A percentile compares a stretch with the other conserved stretches of the same genome.
These are phyloP conservation scores for Tricholoma furcatifolium DNA, from an alignment of 768 basidiomycete genomes.

Conservation along the genomic window DNA sequence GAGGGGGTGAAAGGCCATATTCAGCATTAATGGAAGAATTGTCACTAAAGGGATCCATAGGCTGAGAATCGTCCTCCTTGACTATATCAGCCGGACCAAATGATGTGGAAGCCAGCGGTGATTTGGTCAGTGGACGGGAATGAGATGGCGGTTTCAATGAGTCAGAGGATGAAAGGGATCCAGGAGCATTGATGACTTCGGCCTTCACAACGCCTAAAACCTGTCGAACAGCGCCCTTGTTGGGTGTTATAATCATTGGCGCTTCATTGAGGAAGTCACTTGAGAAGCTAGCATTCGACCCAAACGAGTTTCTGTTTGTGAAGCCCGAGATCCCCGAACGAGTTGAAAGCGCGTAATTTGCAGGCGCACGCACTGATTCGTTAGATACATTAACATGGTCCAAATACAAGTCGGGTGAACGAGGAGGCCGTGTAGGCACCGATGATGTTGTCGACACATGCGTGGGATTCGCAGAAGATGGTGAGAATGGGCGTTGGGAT, in stretches of 20 bases:
- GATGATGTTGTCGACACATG: constrained; percentile 35
- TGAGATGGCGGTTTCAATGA: constrained; percentile 39
- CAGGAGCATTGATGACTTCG: constrained; percentile 68
- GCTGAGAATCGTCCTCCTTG: constrained; percentile 55
- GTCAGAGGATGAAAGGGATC: constrained; percentile 38
- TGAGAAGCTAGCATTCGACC: constrained; percentile 72
- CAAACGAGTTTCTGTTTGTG: constrained; percentile 63
- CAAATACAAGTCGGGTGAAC: constrained; percentile 60
- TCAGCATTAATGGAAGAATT: constrained; percentile 38
- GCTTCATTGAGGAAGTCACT: constrained; percentile 82
- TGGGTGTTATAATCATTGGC: constrained; percentile 77
- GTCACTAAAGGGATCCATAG: constrained; percentile 67
- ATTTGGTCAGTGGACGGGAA: constrained; percentile 49
- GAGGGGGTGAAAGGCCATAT: constrained; percentile 36
- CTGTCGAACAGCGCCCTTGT: constrained; percentile 62
- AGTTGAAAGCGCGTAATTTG: constrained; percentile 44
- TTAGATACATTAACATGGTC: constrained; percentile 62
- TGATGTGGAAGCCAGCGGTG: constrained; percentile 68
- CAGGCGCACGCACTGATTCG: constrained; percentile 42
- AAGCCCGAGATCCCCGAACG: constrained; percentile 53
- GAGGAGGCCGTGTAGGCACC: constrained; percentile 53
- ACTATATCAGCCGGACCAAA: constrained; percentile 70
- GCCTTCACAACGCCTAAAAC: constrained; percentile 78
- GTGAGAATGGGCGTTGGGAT: constrained; percentile 31
- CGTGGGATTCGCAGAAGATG: constrained; percentile 27